Percentiles rank a stretch among this genome's conserved stretches.
These are phyloP conservation scores for Angophora floribunda DNA, from an alignment of 345 rosid species.

Conservation along the genomic window DNA sequence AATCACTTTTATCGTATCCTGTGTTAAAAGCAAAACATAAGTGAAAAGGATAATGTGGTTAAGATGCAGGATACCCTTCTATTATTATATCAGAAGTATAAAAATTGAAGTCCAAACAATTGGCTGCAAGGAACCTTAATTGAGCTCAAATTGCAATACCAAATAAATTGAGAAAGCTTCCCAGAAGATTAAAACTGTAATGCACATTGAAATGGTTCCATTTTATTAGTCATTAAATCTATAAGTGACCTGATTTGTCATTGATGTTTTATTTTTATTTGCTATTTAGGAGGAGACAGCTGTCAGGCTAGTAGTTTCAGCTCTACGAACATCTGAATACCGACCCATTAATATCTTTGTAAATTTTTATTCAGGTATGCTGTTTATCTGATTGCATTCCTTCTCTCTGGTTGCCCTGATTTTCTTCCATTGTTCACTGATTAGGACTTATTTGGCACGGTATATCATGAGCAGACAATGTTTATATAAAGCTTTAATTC, in stretches of 20 bases:
- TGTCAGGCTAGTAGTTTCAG: conserved; percentile 51
- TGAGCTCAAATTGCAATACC: background rate
- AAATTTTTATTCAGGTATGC: conserved; percentile 67
- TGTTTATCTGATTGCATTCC: background rate
- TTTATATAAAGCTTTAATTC: background rate
- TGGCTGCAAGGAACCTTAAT: background rate
- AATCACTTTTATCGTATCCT: background rate
- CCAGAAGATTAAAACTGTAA: background rate
- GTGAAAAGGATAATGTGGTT: background rate
- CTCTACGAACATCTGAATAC: conserved; percentile 57
- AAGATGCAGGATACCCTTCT: background rate
- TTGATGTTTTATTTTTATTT: background rate
- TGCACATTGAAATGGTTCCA: background rate
- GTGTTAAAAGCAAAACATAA: background rate
- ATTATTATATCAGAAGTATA: background rate
- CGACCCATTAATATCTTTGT: conserved; percentile 72
- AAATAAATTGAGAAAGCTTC: background rate
- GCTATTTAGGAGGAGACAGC: conserved; percentile 73
- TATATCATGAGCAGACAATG: background rate
- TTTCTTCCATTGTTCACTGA: background rate
- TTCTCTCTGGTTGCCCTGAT: background rate
- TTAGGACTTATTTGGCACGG: background rate
- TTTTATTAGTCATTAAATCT: background rate
- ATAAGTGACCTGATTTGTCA: background rate
- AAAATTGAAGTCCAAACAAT: background rate